A percentile compares a stretch with the other conserved stretches of the same genome.
Evolutionary conservation across 768 basidiomycete genomes (phyloP).

Genomic region (Tricholoma flavovirens): DNA sequence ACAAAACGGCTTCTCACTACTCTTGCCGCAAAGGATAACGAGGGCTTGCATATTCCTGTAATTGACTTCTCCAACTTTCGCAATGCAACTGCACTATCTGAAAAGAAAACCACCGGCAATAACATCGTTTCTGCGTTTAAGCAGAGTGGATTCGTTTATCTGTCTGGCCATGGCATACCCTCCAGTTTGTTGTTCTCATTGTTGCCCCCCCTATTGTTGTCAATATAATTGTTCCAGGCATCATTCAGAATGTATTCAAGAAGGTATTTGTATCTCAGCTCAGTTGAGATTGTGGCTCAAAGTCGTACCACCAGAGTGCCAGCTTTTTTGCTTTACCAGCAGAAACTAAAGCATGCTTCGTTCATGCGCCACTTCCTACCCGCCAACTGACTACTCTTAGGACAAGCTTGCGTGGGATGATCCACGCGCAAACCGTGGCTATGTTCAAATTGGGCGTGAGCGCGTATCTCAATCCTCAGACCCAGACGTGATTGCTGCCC

Average conservation of each 20-base stretch:
- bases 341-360: conserved; percentile 47
- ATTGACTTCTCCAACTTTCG: conserved; percentile 74
- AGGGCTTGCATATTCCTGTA: conserved; percentile 60
- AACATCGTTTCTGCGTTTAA: conserved; percentile 76
- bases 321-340: conserved; percentile 66
- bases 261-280: conserved; percentile 40
- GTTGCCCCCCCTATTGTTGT: not conserved
- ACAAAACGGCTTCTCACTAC: conserved; percentile 24
- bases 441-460: conserved; percentile 76
- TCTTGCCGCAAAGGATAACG: conserved; percentile 11
- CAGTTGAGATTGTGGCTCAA: not conserved
- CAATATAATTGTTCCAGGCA: conserved; percentile 21
- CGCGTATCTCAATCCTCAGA: conserved; percentile 72
- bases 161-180: conserved; percentile 68
- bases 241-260: conserved; percentile 54
- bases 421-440: conserved; percentile 81
- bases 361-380: not conserved
- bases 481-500: conserved; percentile 62
- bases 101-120: conserved; percentile 58
- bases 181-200: conserved; percentile 24
- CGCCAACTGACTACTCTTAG: conserved; percentile 26
- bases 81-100: conserved; percentile 38
- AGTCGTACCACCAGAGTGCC: conserved; percentile 47
- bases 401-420: conserved; percentile 73
- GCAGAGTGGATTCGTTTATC: conserved; percentile 75